Conservation (phyloP, 2,329 filamentous ascomycete species). For the Colletotrichum acutatum region DNA sequence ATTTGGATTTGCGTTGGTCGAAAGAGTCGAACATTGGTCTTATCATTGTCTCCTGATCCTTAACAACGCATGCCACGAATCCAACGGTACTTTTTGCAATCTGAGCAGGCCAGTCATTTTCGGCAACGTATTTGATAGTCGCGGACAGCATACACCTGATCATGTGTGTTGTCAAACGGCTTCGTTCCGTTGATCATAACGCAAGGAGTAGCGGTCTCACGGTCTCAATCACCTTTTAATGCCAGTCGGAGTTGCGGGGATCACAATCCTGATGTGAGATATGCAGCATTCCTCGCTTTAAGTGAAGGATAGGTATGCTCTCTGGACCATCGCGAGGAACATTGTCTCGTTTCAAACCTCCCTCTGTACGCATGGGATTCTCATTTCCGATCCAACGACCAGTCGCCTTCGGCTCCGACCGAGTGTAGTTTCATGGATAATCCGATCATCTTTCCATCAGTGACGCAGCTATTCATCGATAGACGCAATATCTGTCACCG, state of each 20-base stretch:
- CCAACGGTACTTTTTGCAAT: background rate
- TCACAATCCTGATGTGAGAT: background rate
- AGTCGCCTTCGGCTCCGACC: background rate
- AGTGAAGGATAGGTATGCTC: too few species aligned
- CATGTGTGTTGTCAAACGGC: background rate
- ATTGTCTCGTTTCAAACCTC: constrained; percentile 14
- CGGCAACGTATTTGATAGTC: background rate
- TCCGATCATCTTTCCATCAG: background rate
- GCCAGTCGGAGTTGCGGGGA: background rate
- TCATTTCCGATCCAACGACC: constrained; percentile 8
- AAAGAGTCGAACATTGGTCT: background rate
- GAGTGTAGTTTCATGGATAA: background rate
- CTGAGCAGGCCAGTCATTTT: background rate
- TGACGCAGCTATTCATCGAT: background rate
- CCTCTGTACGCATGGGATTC: background rate
- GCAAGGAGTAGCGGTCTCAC: background rate
- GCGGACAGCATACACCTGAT: background rate
- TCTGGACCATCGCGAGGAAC: background rate
- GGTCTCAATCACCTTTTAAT: background rate
- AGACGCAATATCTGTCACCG: background rate
- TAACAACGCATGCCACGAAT: background rate
- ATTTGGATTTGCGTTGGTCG: background rate
- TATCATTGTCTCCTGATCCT: background rate
- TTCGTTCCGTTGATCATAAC: background rate
- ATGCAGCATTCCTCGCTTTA: background rate